These are phyloP conservation scores for Astragalus glycyphyllos DNA, from an alignment of 306 rosid genomes.

Conservation along the genomic window DNA sequence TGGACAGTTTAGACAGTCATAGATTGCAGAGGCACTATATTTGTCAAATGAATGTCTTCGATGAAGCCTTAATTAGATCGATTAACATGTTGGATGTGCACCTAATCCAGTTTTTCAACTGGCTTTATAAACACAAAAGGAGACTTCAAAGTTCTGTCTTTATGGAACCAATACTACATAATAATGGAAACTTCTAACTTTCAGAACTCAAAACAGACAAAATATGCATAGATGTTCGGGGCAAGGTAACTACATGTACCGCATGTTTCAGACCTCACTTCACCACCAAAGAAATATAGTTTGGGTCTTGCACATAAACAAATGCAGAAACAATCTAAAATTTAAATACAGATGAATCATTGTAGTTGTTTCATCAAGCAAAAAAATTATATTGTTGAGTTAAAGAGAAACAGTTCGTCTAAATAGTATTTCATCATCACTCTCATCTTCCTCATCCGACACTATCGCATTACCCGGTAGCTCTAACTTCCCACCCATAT, in stretches of 20 bases:
- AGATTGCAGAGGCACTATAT: background rate
- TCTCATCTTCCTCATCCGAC: constrained; percentile 86
- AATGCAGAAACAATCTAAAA: constrained; percentile 3
- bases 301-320: background rate
- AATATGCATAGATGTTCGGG: background rate
- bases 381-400: constrained; percentile 12
- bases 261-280: constrained; percentile 23
- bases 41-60: background rate
- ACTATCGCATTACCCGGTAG: constrained; percentile 69
- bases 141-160: constrained; percentile 1
- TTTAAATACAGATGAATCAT: background rate
- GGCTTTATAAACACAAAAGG: background rate
- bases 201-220: constrained; percentile 13
- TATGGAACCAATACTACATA: background rate
- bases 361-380: constrained; percentile 34
- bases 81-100: constrained; percentile 1
- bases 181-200: constrained; percentile 1
- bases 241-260: background rate
- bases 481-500: constrained; percentile 87
- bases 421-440: constrained; percentile 75
- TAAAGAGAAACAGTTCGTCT: constrained; percentile 78
- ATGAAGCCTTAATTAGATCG: background rate
- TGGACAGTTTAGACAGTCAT: background rate
- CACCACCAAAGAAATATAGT: background rate
- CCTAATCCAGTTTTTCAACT: background rate